A percentile compares a stretch with the other conserved stretches of the same genome.
Evolutionary conservation across 148 eudicot genomes (phyloP).

Genomic region (Silene conica): DNA sequence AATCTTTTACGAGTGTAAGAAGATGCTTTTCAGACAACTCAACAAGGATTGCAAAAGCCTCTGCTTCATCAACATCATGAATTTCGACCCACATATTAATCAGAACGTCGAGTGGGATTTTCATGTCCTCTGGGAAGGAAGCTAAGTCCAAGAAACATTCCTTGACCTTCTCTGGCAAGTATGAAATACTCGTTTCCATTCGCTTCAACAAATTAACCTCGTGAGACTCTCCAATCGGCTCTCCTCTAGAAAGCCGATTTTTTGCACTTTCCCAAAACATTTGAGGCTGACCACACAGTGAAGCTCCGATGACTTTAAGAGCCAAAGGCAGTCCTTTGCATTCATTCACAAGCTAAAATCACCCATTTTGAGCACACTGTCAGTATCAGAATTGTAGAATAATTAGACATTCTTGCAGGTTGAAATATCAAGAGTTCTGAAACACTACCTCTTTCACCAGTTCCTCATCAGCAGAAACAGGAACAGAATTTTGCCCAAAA

Average conservation of each 20-base stretch:
- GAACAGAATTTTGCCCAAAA: constrained; percentile 52
- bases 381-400: background rate
- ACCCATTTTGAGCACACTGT: constrained; percentile 11
- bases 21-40: constrained; percentile 84
- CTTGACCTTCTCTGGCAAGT: constrained; percentile 54
- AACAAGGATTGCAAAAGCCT: constrained; percentile 69
- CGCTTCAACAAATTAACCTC: constrained; percentile 59
- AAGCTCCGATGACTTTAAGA: constrained; percentile 82
- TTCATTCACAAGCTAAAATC: constrained; percentile 61
- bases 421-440: background rate
- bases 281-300: constrained; percentile 59
- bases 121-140: constrained; percentile 74
- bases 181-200: constrained; percentile 61
- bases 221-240: constrained; percentile 76
- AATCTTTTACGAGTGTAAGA: constrained; percentile 60
- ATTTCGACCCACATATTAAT: constrained; percentile 78
- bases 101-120: constrained; percentile 67
- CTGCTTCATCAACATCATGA: constrained; percentile 63
- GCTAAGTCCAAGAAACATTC: constrained; percentile 87
- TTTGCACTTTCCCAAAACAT: constrained; percentile 72
- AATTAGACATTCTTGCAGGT: background rate
- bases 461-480: constrained; percentile 39
- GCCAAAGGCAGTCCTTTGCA: constrained; percentile 89
- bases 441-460: constrained; percentile 54
- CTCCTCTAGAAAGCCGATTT: constrained; percentile 56